Base-by-base conservation (phyloP, 2,329 filamentous ascomycete species). In the Cylindrodendrum hubeiense region DNA sequence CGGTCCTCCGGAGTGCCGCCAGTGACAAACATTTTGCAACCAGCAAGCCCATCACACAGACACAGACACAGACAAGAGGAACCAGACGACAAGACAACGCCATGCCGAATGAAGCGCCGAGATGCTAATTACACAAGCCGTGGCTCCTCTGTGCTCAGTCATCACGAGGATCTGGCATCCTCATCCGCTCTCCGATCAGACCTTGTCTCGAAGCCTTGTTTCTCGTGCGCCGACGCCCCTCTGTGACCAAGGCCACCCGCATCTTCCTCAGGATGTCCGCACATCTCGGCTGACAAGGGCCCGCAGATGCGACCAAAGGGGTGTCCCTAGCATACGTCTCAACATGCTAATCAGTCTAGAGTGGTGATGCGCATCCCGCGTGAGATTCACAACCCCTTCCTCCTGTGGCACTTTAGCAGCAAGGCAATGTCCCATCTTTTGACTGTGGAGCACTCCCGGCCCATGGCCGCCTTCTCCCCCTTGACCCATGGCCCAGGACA, bases 321-420 rank as follows among this genome's bases (percentile, higher is more conserved):
- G 71, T 73, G 64, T n/a, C 9, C 39, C 9, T 56, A 74, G 57
- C 26, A 30, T 17, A n/a, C 12, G 43, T 54, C 46, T 26, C 56
- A 63, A 63, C 67, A 74, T 75, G 71, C 71, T 65, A 75, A 73
- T 72, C 58, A 68, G 67, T 62, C 50, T 65, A 54, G 65, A 64
- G 64, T 54, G 67, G 66, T 72, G 72, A 72, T 74, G 71, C 68
- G 60, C 69, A 73, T 74, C 69, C 71, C 72, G 71, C 69, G 61
- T 69, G 67, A 72, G 69, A 70, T 74, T 74, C 60, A 66, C 70
- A 71, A 71, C 72, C 66, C 72, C 63, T 74, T 70, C 68, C 55
- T 70, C 66, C 44, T 59, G 67, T 68, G 69, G 70, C 65, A 73
- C 72, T 74, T 74, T 66, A 73, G 71, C 65, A 66, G 60, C 68